phyloP scores from a whole-genome alignment of 176 grass and related monocot genomes.

The Phyllostachys edulis region DNA sequence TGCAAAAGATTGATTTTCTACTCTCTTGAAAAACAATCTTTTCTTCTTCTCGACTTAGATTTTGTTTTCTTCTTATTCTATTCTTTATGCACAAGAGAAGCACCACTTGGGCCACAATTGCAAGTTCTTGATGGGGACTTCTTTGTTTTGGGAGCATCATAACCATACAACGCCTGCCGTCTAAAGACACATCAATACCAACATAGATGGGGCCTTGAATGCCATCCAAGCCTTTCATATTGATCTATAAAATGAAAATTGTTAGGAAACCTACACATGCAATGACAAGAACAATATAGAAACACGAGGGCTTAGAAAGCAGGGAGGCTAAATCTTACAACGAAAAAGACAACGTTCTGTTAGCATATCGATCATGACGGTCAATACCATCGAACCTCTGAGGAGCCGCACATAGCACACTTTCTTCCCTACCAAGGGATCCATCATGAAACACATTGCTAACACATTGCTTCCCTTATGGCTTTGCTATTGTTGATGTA shows the following conservation, averaged over 20 bases:
- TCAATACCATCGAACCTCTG: constrained; percentile 94
- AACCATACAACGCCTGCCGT: constrained; percentile 79
- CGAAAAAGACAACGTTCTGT: constrained; percentile 90
- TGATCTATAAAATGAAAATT: constrained; percentile 65
- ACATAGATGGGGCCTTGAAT: constrained; percentile 99
- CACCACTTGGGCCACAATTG: constrained; percentile 95
- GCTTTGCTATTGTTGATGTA: constrained; percentile 95
- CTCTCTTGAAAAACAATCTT: constrained; percentile 52
- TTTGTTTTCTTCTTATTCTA: constrained; percentile 73
- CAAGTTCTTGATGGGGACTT: constrained; percentile 81
- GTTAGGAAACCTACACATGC: constrained; percentile 11
- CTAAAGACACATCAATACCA: constrained; percentile 84
- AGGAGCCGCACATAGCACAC: constrained; percentile 91
- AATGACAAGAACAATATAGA: neutral
- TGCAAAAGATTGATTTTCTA: constrained; percentile 56
- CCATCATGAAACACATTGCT: no score
- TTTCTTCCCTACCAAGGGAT: constrained; percentile 83
- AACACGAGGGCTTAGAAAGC: neutral
- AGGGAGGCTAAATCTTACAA: constrained; percentile 65
- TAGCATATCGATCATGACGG: constrained; percentile 84
- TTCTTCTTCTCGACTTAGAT: constrained; percentile 73
- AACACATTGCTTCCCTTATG: constrained; percentile 87
- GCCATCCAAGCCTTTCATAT: constrained; percentile 96
- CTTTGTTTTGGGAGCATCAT: constrained; percentile 85
- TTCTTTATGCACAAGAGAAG: constrained; percentile 47